These are phyloP conservation scores for Neurospora hispaniola DNA, from an alignment of 495 filamentous ascomycete genomes.

Conservation along the genomic window DNA sequence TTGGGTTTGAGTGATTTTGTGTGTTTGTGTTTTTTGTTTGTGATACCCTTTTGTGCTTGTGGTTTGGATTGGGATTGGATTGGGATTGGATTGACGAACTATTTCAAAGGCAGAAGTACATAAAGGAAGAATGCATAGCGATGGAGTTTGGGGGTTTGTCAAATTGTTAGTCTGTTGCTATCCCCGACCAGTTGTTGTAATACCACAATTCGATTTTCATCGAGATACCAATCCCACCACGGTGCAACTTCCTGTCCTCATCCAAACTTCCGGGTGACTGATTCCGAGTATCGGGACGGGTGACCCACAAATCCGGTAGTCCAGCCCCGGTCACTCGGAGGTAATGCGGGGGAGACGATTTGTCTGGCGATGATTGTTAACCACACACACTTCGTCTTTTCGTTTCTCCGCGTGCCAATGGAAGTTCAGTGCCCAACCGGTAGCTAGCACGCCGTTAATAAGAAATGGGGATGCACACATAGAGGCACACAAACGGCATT, in stretches of 20 bases:
- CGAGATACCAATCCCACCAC: background rate
- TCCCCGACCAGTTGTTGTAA: background rate
- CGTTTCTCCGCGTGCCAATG: too few species aligned
- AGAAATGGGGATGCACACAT: background rate
- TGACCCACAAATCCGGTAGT: background rate
- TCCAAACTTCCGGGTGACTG: background rate
- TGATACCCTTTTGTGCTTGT: background rate
- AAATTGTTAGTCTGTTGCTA: background rate
- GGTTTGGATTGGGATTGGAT: background rate
- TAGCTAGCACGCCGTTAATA: too few species aligned
- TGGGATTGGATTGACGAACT: too few species aligned
- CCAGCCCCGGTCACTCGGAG: background rate
- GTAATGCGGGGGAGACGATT: background rate
- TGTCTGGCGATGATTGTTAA: background rate
- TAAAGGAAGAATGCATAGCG: background rate
- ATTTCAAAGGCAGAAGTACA: too few species aligned
- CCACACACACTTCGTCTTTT: too few species aligned
- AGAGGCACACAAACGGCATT: background rate
- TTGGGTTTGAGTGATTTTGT: constrained; percentile 8
- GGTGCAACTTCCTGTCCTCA: background rate
- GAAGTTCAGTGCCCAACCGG: too few species aligned
- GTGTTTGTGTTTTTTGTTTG: background rate
- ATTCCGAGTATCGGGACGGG: background rate
- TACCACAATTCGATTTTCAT: background rate
- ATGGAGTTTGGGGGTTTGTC: background rate